Evolutionary conservation across 371 early-diverging fungal genomes (phyloP).

Genomic region (Phascolomyces articulosus): DNA sequence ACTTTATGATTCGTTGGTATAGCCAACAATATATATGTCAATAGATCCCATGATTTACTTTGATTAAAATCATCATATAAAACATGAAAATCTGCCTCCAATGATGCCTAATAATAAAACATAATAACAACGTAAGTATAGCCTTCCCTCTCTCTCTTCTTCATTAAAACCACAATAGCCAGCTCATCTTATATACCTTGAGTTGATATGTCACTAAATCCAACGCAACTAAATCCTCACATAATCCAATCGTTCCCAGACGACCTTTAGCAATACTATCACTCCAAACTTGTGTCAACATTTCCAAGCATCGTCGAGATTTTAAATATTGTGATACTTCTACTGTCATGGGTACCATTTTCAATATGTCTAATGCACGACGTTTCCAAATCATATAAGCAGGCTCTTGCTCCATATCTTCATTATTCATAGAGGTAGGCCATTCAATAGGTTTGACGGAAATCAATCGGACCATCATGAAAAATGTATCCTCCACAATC

Average conservation of each 20-base stretch:
- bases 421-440: not conserved
- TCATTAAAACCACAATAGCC: not conserved
- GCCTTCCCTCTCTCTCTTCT: too few relatives aligned
- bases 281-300: constrained; percentile 34
- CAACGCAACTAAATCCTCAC: constrained; percentile 25
- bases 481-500: constrained; percentile 48
- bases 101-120: constrained; percentile 13
- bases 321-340: constrained; percentile 45
- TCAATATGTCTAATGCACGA: constrained; percentile 32
- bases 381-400: constrained; percentile 42
- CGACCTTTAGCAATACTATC: constrained; percentile 22
- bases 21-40: constrained; percentile 39
- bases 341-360: constrained; percentile 24
- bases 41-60: constrained; percentile 38
- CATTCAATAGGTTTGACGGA: constrained; percentile 33
- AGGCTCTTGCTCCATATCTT: constrained; percentile 14
- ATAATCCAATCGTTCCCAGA: constrained; percentile 20
- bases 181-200: constrained; percentile 15
- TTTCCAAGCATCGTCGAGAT: constrained; percentile 27
- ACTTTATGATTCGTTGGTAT: constrained; percentile 39
- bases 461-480: constrained; percentile 43
- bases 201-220: constrained; percentile 23
- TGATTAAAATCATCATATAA: constrained; percentile 50
- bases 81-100: constrained; percentile 33
- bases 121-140: not conserved